Evolutionary conservation across 495 filamentous ascomycete genomes (phyloP).

Genomic region (Cryomyces minteri): DNA sequence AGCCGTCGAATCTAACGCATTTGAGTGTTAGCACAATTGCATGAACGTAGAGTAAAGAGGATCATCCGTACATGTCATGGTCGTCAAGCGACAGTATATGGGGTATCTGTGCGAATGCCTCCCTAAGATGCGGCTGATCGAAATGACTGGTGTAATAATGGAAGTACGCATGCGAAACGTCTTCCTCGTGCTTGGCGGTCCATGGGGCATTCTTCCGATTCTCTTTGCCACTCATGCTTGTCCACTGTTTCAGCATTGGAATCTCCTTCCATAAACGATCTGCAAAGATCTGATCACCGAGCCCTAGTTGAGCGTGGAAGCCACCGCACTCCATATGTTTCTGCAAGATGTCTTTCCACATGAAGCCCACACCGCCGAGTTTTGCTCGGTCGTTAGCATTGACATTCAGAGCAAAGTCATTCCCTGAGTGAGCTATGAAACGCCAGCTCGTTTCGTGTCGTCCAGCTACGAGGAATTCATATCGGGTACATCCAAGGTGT

Average conservation of each 20-base stretch:
- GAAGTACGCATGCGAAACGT: conserved; percentile 89
- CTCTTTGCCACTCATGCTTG: conserved; percentile 75
- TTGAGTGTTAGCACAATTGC: background rate
- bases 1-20: conserved; percentile 72
- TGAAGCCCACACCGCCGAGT: conserved; percentile 74
- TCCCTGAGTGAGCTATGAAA: conserved; percentile 90
- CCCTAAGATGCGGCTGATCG: conserved; percentile 81
- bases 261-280: conserved; percentile 95
- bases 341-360: conserved; percentile 98
- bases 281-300: conserved; percentile 91
- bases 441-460: conserved; percentile 83
- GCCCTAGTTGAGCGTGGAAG: conserved; percentile 81
- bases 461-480: conserved; percentile 94
- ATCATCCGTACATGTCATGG: conserved; percentile 75
- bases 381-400: conserved; percentile 67
- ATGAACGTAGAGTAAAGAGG: background rate
- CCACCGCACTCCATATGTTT: conserved; percentile 93
- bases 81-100: conserved; percentile 87
- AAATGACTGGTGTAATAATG: conserved; percentile 98
- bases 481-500: conserved; percentile 86
- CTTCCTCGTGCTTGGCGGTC: conserved; percentile 88
- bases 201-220: conserved; percentile 76
- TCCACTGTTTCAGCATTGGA: conserved; percentile 81
- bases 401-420: conserved; percentile 81
- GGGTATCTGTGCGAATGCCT: conserved; percentile 94